Percentiles rank a stretch among this genome's conserved stretches.
These are phyloP conservation scores for Hemileia vastatrix DNA, from an alignment of 1,284 basidiomycete genomes.

Conservation along the genomic window DNA sequence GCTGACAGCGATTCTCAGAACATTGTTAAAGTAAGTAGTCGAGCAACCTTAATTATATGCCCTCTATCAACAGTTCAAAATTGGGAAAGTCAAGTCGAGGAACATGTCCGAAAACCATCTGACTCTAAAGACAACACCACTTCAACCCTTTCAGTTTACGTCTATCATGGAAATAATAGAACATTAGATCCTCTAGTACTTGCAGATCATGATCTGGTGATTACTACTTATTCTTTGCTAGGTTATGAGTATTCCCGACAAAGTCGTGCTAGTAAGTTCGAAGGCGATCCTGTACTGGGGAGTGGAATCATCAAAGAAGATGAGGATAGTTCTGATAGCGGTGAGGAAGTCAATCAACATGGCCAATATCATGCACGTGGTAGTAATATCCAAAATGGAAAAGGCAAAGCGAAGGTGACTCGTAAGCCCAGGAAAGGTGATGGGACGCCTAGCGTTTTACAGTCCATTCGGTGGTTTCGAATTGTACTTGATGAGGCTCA, in stretches of 20 bases:
- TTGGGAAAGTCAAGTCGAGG: slow-evolving; percentile 96
- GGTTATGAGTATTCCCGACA: slow-evolving; percentile 93
- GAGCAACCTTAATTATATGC: slow-evolving; percentile 91
- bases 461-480: slow-evolving; percentile 93
- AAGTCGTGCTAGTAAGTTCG: slow-evolving; percentile 24
- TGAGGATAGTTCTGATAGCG: slow-evolving; percentile 14
- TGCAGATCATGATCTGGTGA: slow-evolving; percentile 88
- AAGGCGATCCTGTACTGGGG: slow-evolving; percentile 12
- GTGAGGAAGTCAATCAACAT: slow-evolving; percentile 14
- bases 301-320: background rate
- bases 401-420: slow-evolving; percentile 4
- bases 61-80: slow-evolving; percentile 93
- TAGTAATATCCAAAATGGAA: background rate
- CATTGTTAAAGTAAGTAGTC: slow-evolving; percentile 51
- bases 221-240: slow-evolving; percentile 92
- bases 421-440: slow-evolving; percentile 23
- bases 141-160: slow-evolving; percentile 63
- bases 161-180: slow-evolving; percentile 91
- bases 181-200: slow-evolving; percentile 71
- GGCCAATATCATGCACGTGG: background rate
- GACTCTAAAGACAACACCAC: background rate
- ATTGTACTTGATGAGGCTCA: slow-evolving; percentile 97
- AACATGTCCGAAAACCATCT: slow-evolving; percentile 55
- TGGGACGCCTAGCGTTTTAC: slow-evolving; percentile 69
- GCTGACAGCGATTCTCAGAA: slow-evolving; percentile 30